Evolutionary conservation across 1,284 basidiomycete species (phyloP), one percentile per base, ranked within the genome.

Genomic region (Pseudozyma pruni): DNA sequence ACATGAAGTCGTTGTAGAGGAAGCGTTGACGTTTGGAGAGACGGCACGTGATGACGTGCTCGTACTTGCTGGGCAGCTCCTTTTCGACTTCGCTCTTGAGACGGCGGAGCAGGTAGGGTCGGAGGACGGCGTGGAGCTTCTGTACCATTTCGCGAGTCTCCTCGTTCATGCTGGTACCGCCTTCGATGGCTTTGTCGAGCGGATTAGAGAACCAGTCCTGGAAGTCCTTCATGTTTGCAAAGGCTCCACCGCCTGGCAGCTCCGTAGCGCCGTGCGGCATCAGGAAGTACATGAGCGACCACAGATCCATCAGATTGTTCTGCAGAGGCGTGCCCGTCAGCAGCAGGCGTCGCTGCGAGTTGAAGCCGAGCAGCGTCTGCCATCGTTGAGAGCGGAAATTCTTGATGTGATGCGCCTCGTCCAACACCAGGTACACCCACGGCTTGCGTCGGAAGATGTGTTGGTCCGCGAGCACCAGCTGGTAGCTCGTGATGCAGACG

Each of bases 351-450:
- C 92, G 88, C 76, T 92, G 91, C 4, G 93, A 92, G 47, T 92
- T 90, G 85, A 97, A 96, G 86, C 93, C 91, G n/a, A 97, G 86
- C 27, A 98, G 84, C 13, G 90, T 94, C 80, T 94, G 93, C 94
- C 94, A 97, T 43, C 94, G 88, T 83, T 97, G 93, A 1, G 91
- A 93, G 72, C 90, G 90, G 85, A 96, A 97, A 84, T 97, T 98
- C 85, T 97, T 97, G 88, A 98, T 96, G 88, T 97, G 95, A 81
- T 98, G 94, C 8, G 94, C 94, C 84, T 97, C 94, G 83, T 96
- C 94, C 11, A 97, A 87, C 67, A 97, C 90, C 89, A 97, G 91
- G 81, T 97, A 97, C 80, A 93, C 92, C 94, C 94, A 97, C 43
- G 89, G 86, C 84, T 95, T 96, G 50, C 94, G 90, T 75, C 94